Conservation (phyloP, 2,329 filamentous ascomycete genomes). For the Lecanicillium sp. region DNA sequence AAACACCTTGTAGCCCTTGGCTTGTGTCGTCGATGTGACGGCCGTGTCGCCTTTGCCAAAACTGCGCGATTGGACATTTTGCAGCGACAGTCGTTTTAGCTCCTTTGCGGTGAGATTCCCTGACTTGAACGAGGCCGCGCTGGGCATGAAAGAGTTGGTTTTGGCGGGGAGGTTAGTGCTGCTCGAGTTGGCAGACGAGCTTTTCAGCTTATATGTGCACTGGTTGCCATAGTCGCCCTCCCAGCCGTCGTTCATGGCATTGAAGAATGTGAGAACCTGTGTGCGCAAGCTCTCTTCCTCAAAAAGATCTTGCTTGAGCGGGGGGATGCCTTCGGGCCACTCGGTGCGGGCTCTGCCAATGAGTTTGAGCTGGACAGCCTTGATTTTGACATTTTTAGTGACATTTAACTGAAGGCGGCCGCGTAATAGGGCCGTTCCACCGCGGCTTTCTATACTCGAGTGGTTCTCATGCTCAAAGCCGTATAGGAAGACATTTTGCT, state of each 20-base stretch:
- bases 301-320: constrained; percentile 72
- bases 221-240: constrained; percentile 56
- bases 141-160: constrained; percentile 13
- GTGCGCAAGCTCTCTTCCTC: constrained; percentile 83
- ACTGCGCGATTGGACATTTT: constrained; percentile 75
- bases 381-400: constrained; percentile 86
- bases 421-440: constrained; percentile 78
- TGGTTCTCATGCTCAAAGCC: constrained; percentile 69
- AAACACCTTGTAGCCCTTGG: constrained; percentile 80
- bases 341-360: constrained; percentile 80
- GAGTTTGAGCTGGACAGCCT: constrained; percentile 81
- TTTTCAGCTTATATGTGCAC: constrained; percentile 46
- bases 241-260: constrained; percentile 58
- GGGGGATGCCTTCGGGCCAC: constrained; percentile 94
- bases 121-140: constrained; percentile 16
- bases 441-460: constrained; percentile 36
- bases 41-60: constrained; percentile 72
- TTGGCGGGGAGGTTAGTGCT: constrained; percentile 21
- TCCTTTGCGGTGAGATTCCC: constrained; percentile 34
- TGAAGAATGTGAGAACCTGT: constrained; percentile 89
- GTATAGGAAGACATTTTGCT: constrained; percentile 72
- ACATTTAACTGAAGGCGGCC: constrained; percentile 77
- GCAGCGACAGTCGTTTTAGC: constrained; percentile 64
- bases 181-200: constrained; percentile 25
- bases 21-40: constrained; percentile 49